Conservation (phyloP, 805 yeast species). For the Ogataea sp. region DNA sequence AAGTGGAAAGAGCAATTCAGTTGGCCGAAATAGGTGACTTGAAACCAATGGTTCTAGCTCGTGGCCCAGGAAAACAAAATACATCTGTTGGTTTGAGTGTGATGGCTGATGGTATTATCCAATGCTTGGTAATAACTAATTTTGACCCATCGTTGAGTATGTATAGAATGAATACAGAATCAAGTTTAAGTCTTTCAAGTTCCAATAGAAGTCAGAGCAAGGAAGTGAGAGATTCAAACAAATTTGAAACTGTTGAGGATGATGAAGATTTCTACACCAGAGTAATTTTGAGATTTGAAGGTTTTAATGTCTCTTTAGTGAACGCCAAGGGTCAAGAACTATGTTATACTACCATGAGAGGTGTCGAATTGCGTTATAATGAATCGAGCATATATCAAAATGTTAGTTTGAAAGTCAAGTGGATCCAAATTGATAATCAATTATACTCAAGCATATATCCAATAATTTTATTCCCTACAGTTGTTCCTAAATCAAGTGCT, state of each 20-base stretch:
- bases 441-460: conserved; percentile 84
- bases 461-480: conserved; percentile 82
- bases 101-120: conserved; percentile 94
- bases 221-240: no score
- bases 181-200: conserved; percentile 20
- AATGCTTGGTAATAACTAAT: conserved; percentile 74
- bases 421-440: conserved; percentile 95
- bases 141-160: conserved; percentile 73
- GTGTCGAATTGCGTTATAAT: conserved; percentile 71
- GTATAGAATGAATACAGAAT: conserved; percentile 43
- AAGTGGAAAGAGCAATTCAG: conserved; percentile 70
- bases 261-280: conserved; percentile 47
- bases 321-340: conserved; percentile 67
- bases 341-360: conserved; percentile 74
- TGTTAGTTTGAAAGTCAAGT: conserved; percentile 70
- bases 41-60: conserved; percentile 74
- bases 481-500: conserved; percentile 72
- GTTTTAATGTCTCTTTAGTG: conserved; percentile 81
- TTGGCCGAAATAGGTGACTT: conserved; percentile 89
- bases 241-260: conserved; percentile 46
- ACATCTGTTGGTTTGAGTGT: conserved; percentile 79
- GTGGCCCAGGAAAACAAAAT: conserved; percentile 27
- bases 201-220: conserved; percentile 1
- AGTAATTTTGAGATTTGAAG: conserved; percentile 63
- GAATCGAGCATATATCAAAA: conserved; percentile 83